Evolutionary conservation across 2,329 filamentous ascomycete genomes (phyloP), one percentile per base, ranked within the genome.

Genomic region (Neophaeococcomyces mojaviensis): DNA sequence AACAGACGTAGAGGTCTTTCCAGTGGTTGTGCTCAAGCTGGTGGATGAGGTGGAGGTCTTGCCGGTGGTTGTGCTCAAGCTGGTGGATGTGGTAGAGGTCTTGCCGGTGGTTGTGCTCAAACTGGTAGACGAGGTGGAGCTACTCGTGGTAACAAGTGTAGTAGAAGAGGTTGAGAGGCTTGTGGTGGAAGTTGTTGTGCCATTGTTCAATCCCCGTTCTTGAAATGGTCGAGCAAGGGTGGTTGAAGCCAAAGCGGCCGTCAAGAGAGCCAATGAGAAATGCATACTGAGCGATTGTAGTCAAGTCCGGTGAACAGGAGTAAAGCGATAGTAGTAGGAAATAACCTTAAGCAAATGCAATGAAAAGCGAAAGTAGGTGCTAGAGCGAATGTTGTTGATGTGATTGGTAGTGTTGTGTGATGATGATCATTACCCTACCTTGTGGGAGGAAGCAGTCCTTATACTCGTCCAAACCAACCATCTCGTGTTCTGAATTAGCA

Each of bases 221-320:
- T 38, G 26, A 20, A 52, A 48, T 15, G 56, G 54, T 10, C 52
- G 47, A 28, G 55, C 57, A 30, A 56, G 22, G 39, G 57, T 47
- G 43, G 49, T 50, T 40, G 55, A 53, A 15, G 49, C 48, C 19
- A 59, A 52, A 47, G 55, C 50, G 10, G 49, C 48, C 18, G 58
- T 31, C 19, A 55, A 20, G 26, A 57, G 48, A 20, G 44, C 34
- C n/a, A 49, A 38, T 16, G 49, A 49, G 38, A 45, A 30, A 37
- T 34, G 51, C 48, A 52, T 54, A 13, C 33, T 43, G 39, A 35
- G 24, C 28, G 30, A 43, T 43, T 34, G 30, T 12, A 34, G 22
- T 15, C 13, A 3, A 13, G 16, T 13, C n/a, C 3, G 24, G 10
- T 28, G 10, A 10, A 43, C 20, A 7, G 6, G 13, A 16, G 19